Evolutionary conservation across 1,139 yeast genomes (phyloP).

Genomic region (Geotrichum bryndzae): DNA sequence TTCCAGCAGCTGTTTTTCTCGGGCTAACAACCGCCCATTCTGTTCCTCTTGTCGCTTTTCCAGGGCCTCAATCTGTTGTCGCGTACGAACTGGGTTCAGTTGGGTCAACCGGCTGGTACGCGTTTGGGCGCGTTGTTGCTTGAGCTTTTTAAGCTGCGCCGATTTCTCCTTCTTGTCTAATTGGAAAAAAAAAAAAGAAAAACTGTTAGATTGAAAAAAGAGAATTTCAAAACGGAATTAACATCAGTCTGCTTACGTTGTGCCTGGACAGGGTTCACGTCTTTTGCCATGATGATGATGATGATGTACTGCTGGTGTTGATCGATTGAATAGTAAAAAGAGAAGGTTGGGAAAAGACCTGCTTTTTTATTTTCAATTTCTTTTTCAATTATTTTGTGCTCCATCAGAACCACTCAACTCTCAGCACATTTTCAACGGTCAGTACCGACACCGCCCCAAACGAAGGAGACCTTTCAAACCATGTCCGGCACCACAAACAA

Average conservation of each 20-base stretch:
- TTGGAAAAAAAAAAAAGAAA: neutral
- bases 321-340: neutral
- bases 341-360: neutral
- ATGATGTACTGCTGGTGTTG: neutral
- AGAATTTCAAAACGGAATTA: neutral
- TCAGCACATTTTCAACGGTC: neutral
- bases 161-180: conserved; percentile 28
- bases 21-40: conserved; percentile 18
- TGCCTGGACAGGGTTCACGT: conserved; percentile 24
- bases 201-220: neutral
- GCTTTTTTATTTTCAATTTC: neutral
- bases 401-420: neutral
- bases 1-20: conserved; percentile 23
- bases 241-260: conserved; percentile 24
- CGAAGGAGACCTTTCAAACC: neutral
- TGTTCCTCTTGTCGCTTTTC: conserved; percentile 14
- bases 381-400: neutral
- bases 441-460: neutral
- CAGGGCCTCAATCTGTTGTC: conserved; percentile 23
- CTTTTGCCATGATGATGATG: conserved; percentile 26
- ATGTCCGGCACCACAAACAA: neutral
- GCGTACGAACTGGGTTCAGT: conserved; percentile 22
- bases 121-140: conserved; percentile 25
- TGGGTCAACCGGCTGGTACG: conserved; percentile 22
- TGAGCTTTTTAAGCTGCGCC: conserved; percentile 28